A percentile compares a stretch with the other conserved stretches of the same genome.
These are phyloP conservation scores for Pythium apleroticum DNA, from an alignment of 352 stramenopile species.

Conservation along the genomic window DNA sequence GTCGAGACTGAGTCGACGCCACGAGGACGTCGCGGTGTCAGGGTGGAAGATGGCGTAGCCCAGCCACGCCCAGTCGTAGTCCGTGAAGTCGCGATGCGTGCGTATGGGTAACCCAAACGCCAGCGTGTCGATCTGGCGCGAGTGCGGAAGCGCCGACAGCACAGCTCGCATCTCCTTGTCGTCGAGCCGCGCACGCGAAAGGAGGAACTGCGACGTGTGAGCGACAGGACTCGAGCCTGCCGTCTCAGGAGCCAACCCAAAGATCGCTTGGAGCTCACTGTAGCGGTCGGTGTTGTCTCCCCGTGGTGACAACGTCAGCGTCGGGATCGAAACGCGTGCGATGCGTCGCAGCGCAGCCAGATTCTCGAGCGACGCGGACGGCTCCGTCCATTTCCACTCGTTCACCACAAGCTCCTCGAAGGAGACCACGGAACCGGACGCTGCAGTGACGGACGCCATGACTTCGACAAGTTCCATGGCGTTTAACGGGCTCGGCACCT, in stretches of 20 bases:
- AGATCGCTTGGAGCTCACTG: background rate
- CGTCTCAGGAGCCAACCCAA: background rate
- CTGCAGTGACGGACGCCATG: background rate
- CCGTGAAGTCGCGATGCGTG: background rate
- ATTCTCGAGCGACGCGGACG: background rate
- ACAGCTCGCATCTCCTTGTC: background rate
- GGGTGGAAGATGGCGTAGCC: background rate
- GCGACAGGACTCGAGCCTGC: background rate
- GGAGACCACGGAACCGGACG: background rate
- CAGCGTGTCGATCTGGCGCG: background rate
- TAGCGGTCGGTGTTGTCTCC: background rate
- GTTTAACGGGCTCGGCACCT: background rate
- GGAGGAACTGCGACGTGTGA: background rate
- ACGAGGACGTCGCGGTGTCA: background rate
- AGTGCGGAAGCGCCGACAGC: background rate
- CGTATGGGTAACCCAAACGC: background rate
- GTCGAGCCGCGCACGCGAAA: background rate
- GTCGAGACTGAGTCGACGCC: background rate
- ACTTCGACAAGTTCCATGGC: background rate
- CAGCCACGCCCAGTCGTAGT: slow-evolving; percentile 1
- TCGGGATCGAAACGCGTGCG: background rate
- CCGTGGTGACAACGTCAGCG: background rate
- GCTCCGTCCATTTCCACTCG: background rate
- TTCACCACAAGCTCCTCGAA: background rate
- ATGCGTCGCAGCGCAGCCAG: background rate